Evolutionary conservation across 176 grass and related monocot species (phyloP).

Genomic region (Thinopyrum elongatum): DNA sequence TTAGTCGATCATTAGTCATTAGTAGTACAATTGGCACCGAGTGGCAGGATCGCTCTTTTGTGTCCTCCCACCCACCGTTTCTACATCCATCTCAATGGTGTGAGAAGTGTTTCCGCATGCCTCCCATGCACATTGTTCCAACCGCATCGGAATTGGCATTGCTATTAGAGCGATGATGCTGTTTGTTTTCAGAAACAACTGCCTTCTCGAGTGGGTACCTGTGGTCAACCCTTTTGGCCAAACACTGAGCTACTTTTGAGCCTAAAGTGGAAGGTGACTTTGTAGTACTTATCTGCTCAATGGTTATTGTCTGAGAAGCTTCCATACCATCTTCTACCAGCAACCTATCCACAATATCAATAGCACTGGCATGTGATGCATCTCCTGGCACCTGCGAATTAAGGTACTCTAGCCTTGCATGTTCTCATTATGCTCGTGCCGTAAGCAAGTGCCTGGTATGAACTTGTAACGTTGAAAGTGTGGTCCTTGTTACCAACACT

Average conservation of each 20-base stretch:
- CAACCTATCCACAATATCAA: constrained; percentile 53
- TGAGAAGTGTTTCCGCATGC: too few species aligned
- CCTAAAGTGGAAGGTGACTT: constrained; percentile 43
- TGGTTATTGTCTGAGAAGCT: constrained; percentile 27
- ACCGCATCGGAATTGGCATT: too few species aligned
- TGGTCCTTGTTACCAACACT: background rate
- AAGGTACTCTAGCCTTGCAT: constrained; percentile 50
- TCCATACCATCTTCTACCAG: constrained; percentile 46
- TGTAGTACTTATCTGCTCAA: background rate
- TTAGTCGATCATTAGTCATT: too few species aligned
- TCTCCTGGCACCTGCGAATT: constrained; percentile 60
- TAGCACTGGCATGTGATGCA: constrained; percentile 49
- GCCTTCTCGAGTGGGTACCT: constrained; percentile 35
- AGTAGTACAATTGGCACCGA: too few species aligned
- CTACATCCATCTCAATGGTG: too few species aligned
- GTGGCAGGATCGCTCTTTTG: too few species aligned
- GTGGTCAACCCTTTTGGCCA: constrained; percentile 39
- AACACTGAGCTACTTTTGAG: constrained; percentile 46
- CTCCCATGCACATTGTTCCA: too few species aligned
- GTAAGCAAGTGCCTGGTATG: constrained; percentile 3
- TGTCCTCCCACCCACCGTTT: too few species aligned
- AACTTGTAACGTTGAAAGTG: constrained; percentile 4
- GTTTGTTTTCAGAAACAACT: constrained; percentile 28
- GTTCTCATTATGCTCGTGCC: background rate
- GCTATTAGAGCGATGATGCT: too few species aligned